Base-by-base conservation (phyloP, 805 yeast species). In the Monosporozyma servazzii region DNA sequence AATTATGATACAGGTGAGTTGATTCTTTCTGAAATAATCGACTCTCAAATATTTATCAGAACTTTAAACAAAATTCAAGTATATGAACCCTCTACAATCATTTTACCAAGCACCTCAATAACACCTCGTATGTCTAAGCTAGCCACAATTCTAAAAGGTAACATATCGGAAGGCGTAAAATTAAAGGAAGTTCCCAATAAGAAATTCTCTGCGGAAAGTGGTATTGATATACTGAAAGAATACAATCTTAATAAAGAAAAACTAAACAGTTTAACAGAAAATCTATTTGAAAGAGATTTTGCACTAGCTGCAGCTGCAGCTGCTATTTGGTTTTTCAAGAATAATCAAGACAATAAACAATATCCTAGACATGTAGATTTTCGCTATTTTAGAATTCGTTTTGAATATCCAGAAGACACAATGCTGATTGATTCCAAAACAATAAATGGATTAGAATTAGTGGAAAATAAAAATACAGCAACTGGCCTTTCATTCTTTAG, bases 11-110 rank as follows among this genome's bases (percentile, higher is more conserved):
- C 73, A 0, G 77, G 76, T 3, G 69, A 64, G 36, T 51, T 75
- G 51, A 62, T 62, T 2, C 49, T 73, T 18, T 66, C 74, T 13
- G 69, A 68, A 13, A 62, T 71, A 13, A 59, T 68, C 18, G 80
- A 76, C 55, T 71, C 79, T 0, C 77, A 71, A 54, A 75, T 77
- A 0, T 75, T 66, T 51, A 74, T 75, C 2, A 60, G 78, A 45
- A 72, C 77, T 0, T 58, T 76, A 8, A 75, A 76, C 53, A 71
- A 71, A 51, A 48, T 75, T 0, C 67, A 65, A 18, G 60, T 74
- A 1, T 62, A 60, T 45, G 57, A 61, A 10, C 74, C 73, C 0
- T 56, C 68, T 3, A 73, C 69, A 30, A 62, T 75, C 4, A 51
- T 73, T 9, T 47, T 74, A 6, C 73, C 78, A 2, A 51, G 47